A percentile compares a stretch with the other conserved stretches of the same genome.
Conservation (phyloP, 371 early-diverging fungal species). For the Chytridium lagenaria region DNA sequence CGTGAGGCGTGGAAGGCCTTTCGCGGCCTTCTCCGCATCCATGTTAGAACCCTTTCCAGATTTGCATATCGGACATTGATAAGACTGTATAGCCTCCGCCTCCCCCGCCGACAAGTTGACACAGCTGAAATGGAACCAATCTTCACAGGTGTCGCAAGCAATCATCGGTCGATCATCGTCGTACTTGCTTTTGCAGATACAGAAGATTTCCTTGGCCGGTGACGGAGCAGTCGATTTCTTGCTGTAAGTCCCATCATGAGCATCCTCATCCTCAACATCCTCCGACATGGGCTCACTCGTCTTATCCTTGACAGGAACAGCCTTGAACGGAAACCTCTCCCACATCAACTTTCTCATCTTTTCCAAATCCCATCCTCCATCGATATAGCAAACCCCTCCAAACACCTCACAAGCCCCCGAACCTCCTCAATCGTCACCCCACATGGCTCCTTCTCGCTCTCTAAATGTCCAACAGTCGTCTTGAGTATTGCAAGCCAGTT, state of each 20-base stretch:
- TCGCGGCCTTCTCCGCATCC: not conserved
- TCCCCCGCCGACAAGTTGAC: conserved; percentile 39
- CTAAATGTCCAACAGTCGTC: not conserved
- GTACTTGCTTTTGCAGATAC: conserved; percentile 54
- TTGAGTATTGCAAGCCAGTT: conserved; percentile 25
- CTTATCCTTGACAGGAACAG: too few relatives aligned
- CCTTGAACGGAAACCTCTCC: not conserved
- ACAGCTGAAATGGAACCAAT: conserved; percentile 81
- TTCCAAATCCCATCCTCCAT: conserved; percentile 34
- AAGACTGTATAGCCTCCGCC: conserved; percentile 25
- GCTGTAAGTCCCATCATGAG: not conserved
- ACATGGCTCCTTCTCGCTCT: not conserved
- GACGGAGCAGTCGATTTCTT: not conserved
- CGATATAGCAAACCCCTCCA: conserved; percentile 65
- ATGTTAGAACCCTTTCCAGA: not conserved
- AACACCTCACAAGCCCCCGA: conserved; percentile 58
- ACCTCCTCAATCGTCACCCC: conserved; percentile 27
- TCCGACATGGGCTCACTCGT: not conserved
- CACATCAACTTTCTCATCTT: not conserved
- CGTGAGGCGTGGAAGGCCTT: not conserved
- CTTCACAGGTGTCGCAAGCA: conserved; percentile 78
- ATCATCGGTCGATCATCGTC: conserved; percentile 71
- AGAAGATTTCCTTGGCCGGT: conserved; percentile 9
- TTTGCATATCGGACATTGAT: conserved; percentile 35
- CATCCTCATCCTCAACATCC: conserved; percentile 14